A percentile compares a stretch with the other conserved stretches of the same genome.
These are phyloP conservation scores for Magnusiomyces suaveolens DNA, from an alignment of 1,139 yeast genomes.

Conservation along the genomic window DNA sequence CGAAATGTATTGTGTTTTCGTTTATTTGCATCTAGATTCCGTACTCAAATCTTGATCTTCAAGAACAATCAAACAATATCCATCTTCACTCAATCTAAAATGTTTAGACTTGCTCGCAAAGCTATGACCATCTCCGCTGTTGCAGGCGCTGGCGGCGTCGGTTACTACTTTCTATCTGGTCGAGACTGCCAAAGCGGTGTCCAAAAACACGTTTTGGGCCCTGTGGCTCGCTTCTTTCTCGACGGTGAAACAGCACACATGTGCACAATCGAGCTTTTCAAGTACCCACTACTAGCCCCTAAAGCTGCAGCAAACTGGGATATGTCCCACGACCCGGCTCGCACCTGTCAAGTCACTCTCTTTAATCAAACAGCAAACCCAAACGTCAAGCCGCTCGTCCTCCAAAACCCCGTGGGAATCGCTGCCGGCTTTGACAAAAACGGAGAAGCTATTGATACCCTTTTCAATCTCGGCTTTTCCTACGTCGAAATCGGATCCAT, in stretches of 20 bases:
- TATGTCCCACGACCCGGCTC: conserved; percentile 26
- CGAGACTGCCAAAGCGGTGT: conserved; percentile 74
- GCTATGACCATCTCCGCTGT: conserved; percentile 21
- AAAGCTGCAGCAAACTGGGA: conserved; percentile 27
- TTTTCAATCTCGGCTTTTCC: conserved; percentile 71
- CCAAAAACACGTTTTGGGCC: conserved; percentile 74
- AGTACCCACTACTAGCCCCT: conserved; percentile 36
- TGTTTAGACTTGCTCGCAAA: conserved; percentile 11
- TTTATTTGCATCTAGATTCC: too few relatives aligned
- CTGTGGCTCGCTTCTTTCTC: conserved; percentile 58
- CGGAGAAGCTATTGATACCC: conserved; percentile 84
- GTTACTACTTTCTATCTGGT: conserved; percentile 37
- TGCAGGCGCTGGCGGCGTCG: conserved; percentile 33
- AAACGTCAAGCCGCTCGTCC: conserved; percentile 27
- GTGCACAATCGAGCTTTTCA: conserved; percentile 61
- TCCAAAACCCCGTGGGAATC: conserved; percentile 75
- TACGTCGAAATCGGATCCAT: conserved; percentile 90
- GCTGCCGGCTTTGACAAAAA: conserved; percentile 96
- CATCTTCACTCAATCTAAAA: background rate
- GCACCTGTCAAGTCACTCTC: conserved; percentile 26
- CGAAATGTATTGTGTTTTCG: too few relatives aligned
- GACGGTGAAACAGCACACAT: conserved; percentile 81
- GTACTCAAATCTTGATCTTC: too few relatives aligned
- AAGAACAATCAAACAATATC: too few relatives aligned
- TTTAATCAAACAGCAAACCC: conserved; percentile 25